A percentile compares a stretch with the other conserved stretches of the same genome.
These are phyloP conservation scores for Tetrapisispora fleetii DNA, from an alignment of 805 yeast genomes.

Conservation along the genomic window DNA sequence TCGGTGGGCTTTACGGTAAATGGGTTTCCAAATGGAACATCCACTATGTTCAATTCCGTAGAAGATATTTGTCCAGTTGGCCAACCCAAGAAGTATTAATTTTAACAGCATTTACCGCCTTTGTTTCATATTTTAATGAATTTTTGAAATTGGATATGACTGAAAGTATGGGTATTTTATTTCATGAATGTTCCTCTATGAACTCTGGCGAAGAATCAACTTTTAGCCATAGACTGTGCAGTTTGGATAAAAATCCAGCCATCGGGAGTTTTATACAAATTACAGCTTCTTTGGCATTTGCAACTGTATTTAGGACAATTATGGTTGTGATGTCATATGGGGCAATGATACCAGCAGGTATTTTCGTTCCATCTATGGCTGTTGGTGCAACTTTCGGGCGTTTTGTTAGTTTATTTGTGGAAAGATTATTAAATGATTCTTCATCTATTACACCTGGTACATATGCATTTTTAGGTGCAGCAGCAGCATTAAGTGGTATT, in stretches of 20 bases:
- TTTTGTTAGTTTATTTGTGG: constrained; percentile 67
- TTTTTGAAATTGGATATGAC: constrained; percentile 88
- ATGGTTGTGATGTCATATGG: constrained; percentile 84
- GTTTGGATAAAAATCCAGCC: constrained; percentile 27
- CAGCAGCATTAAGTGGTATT: constrained; percentile 88
- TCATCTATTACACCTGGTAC: constrained; percentile 84
- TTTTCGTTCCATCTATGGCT: constrained; percentile 94
- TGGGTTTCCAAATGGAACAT: constrained; percentile 67
- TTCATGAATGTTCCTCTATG: constrained; percentile 57
- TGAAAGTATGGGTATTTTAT: constrained; percentile 81
- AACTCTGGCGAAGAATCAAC: constrained; percentile 26
- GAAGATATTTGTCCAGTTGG: constrained; percentile 41
- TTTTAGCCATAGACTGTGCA: constrained; percentile 36
- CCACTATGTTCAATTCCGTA: constrained; percentile 67
- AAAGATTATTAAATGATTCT: constrained; percentile 34
- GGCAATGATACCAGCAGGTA: constrained; percentile 93
- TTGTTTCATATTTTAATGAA: constrained; percentile 73
- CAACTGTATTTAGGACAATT: constrained; percentile 60
- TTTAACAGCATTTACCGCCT: constrained; percentile 60
- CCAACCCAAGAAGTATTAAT: constrained; percentile 58
- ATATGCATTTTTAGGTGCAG: constrained; percentile 93
- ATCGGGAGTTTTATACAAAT: constrained; percentile 25
- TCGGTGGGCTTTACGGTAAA: constrained; percentile 89
- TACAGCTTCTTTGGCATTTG: constrained; percentile 49
- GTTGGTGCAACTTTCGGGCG: constrained; percentile 94